These are phyloP conservation scores for Suillus variegatus DNA, from an alignment of 768 basidiomycete genomes.

Conservation along the genomic window DNA sequence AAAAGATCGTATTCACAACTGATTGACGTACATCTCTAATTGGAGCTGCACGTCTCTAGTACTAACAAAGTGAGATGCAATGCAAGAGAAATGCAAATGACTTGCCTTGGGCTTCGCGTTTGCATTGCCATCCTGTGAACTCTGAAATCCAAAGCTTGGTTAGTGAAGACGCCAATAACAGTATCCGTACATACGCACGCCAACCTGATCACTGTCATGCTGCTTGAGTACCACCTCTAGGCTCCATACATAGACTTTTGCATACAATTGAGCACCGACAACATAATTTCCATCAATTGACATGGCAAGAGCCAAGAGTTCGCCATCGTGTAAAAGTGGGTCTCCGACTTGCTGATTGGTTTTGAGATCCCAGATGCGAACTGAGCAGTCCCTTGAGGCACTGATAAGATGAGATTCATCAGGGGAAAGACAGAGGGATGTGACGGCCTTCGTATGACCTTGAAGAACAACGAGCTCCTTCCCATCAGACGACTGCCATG, in stretches of 20 bases:
- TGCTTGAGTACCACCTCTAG: background rate
- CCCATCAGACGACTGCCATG: background rate
- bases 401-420: background rate
- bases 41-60: background rate
- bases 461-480: background rate
- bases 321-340: background rate
- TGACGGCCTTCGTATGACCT: background rate
- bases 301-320: background rate
- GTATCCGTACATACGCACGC: background rate
- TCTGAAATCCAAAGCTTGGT: background rate
- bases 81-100: background rate
- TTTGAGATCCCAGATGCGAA: background rate
- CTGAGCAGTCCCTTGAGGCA: slow-evolving; percentile 1
- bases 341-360: background rate
- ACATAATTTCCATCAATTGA: background rate
- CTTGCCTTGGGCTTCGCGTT: background rate
- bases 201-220: background rate
- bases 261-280: background rate
- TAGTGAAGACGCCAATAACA: background rate
- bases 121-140: background rate
- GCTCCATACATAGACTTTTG: background rate
- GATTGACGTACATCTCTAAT: background rate
- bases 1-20: background rate
- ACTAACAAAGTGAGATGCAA: background rate
- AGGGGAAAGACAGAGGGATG: background rate